Percentiles rank a stretch among this genome's conserved stretches.
Evolutionary conservation across 345 rosid genomes (phyloP).

Genomic region (Linum usitatissimum): DNA sequence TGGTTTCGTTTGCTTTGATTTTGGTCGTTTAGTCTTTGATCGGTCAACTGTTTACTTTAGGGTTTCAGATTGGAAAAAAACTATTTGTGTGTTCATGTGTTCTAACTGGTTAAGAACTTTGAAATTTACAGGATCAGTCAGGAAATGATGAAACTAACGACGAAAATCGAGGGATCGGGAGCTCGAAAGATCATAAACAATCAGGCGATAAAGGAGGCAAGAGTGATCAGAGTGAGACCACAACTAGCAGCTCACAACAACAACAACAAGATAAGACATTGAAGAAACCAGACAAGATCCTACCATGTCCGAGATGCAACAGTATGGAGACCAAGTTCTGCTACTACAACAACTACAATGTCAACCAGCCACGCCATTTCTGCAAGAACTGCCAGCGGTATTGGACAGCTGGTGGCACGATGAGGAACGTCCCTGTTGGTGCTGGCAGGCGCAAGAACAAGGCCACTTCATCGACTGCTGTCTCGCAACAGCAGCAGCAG

Average conservation of each 20-base stretch:
- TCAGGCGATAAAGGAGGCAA: conserved; percentile 27
- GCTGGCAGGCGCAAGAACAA: conserved; percentile 26
- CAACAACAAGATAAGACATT: conserved; percentile 14
- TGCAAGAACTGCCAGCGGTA: conserved; percentile 25
- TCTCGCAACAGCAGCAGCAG: conserved; percentile 2
- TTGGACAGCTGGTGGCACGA: conserved; percentile 27
- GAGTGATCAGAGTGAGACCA: conserved; percentile 34
- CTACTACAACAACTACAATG: conserved; percentile 25
- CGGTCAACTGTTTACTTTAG: not conserved
- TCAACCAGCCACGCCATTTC: conserved; percentile 28
- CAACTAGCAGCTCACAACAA: conserved; percentile 23
- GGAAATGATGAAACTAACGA: conserved; percentile 11
- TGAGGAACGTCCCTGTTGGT: conserved; percentile 29
- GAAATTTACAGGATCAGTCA: conserved; percentile 19
- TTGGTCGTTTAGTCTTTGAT: too few relatives aligned
- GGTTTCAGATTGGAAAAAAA: not conserved
- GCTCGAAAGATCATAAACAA: conserved; percentile 17
- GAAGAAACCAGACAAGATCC: conserved; percentile 23
- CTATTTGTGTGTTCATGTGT: conserved; percentile 8
- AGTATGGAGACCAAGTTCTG: conserved; percentile 30
- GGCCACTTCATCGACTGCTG: conserved; percentile 8
- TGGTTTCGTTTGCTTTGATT: too few relatives aligned
- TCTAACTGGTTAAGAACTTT: conserved; percentile 9
- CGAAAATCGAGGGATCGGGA: conserved; percentile 13
- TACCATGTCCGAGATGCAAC: conserved; percentile 23